Percentiles rank a stretch among this genome's conserved stretches.
Conservation (phyloP, 116 monocot species). For the Dioscorea cayenensis region DNA sequence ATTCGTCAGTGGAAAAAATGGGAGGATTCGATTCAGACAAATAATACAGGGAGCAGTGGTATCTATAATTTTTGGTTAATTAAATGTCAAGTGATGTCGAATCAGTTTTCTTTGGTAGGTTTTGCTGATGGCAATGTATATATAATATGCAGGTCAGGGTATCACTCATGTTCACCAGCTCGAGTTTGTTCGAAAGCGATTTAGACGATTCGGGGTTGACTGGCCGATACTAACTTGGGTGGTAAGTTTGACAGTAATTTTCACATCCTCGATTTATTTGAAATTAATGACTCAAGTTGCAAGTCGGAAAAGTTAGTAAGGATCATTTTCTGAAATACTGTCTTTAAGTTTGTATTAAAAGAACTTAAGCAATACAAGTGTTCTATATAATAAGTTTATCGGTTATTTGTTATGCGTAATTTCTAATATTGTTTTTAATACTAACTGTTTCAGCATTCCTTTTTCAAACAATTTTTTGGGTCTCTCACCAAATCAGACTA, state of each 20-base stretch:
- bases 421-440: background rate
- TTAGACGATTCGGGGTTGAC: slow-evolving; percentile 20
- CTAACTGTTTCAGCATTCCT: slow-evolving; percentile 7
- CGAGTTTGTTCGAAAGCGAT: slow-evolving; percentile 31
- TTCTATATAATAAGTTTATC: no score
- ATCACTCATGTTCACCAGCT: slow-evolving; percentile 16
- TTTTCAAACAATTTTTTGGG: slow-evolving; percentile 53
- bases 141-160: slow-evolving; percentile 6
- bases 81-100: background rate
- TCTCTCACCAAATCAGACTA: slow-evolving; percentile 57
- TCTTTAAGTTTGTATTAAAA: no score
- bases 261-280: no score
- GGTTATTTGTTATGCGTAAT: background rate
- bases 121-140: background rate
- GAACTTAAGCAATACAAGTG: no score
- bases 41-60: slow-evolving; percentile 17
- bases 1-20: slow-evolving; percentile 41
- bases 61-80: background rate
- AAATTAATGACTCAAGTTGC: no score
- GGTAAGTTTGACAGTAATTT: slow-evolving; percentile 16
- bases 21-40: slow-evolving; percentile 41
- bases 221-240: slow-evolving; percentile 30
- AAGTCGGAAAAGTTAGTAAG: background rate
- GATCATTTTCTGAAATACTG: no score
- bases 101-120: background rate